Percentiles rank a stretch among this genome's conserved stretches.
Conservation (phyloP, 1,284 basidiomycete genomes). For the Cutaneotrichosporon spelunceum region DNA sequence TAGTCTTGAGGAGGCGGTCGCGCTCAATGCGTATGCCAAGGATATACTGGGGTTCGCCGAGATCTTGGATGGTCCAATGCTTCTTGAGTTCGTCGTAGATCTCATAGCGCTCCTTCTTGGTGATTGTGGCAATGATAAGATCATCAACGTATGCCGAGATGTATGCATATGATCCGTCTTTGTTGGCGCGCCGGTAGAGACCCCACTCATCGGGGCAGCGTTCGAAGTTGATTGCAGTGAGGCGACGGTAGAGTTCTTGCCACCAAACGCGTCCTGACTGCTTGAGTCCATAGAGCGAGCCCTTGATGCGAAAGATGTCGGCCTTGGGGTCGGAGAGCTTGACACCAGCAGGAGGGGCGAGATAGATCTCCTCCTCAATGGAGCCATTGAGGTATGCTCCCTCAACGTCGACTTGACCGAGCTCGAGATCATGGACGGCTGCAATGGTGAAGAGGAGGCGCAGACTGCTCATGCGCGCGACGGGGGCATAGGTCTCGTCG, state of each 20-base stretch:
- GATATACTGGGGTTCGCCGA: constrained; percentile 25
- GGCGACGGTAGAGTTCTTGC: constrained; percentile 42
- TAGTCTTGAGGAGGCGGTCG: constrained; percentile 31
- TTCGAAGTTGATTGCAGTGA: constrained; percentile 43
- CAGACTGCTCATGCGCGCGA: constrained; percentile 49
- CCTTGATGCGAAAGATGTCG: constrained; percentile 32
- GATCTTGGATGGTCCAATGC: neutral
- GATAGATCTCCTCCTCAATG: constrained; percentile 53
- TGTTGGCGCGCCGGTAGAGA: constrained; percentile 33
- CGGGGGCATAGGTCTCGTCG: constrained; percentile 54
- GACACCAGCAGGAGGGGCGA: constrained; percentile 25
- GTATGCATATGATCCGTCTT: constrained; percentile 15
- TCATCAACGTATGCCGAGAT: constrained; percentile 20
- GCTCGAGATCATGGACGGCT: constrained; percentile 50
- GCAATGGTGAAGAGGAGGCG: constrained; percentile 51
- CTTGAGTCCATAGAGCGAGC: constrained; percentile 54
- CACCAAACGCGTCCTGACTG: constrained; percentile 47
- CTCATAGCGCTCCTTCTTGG: neutral
- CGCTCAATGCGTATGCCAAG: constrained; percentile 38
- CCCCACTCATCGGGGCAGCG: constrained; percentile 47
- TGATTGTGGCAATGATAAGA: constrained; percentile 15
- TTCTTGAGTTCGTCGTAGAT: neutral
- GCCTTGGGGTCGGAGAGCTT: neutral
- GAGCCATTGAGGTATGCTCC: constrained; percentile 55
- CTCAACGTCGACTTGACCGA: constrained; percentile 55